Evolutionary conservation across 2,329 filamentous ascomycete species (phyloP), one percentile per base, ranked within the genome.

Genomic region (Talaromyces verruculosus): DNA sequence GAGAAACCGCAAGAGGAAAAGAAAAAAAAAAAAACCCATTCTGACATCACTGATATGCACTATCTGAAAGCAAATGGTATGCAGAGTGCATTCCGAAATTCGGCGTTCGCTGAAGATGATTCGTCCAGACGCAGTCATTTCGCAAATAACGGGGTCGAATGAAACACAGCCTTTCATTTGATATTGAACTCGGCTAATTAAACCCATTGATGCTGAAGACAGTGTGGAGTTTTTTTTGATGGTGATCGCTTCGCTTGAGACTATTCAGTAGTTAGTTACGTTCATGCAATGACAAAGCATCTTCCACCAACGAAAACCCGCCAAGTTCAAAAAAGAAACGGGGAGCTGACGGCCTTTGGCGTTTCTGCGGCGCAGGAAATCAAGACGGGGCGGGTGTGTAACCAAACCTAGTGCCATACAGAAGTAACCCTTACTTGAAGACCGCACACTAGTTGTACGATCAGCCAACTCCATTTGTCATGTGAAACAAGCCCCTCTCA

Each of bases 261-360:
- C n/a, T 25, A 57, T 37, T 57, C 53, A 57, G n/a, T 25, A 11
- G 5, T 1, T 33, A 33, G 7, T 8, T 33, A 33, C 3, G 5
- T 57, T 49, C 22, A 51, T 62, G 60, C 60, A 51, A 25, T 62
- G 60, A 51, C 60, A 41, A 62, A 41, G 45, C 60, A 49, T 30
- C 6, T 10, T 22, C 19, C 17, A 61, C 58, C 58, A 33, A 45
- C 58, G 13, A 35, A 15, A 61, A 22, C 13, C 41, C 25, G 28
- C 15, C 28, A 61, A 61, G 8, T 47, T 15, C 28, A 30, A 30
- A 30, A 33, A 45, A 22, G 17, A 28, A 49, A 57, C 53, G 30
- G n/a, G 19, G 39, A 45, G 25, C 58, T 61, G 58, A 47, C 41
- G 17, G 28, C 25, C 10, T 35, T 45, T 51, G 17, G 43, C 13